A percentile compares a stretch with the other conserved stretches of the same genome.
phyloP scores from a whole-genome alignment of 495 filamentous ascomycete genomes.

The Usnea hakonensis region DNA sequence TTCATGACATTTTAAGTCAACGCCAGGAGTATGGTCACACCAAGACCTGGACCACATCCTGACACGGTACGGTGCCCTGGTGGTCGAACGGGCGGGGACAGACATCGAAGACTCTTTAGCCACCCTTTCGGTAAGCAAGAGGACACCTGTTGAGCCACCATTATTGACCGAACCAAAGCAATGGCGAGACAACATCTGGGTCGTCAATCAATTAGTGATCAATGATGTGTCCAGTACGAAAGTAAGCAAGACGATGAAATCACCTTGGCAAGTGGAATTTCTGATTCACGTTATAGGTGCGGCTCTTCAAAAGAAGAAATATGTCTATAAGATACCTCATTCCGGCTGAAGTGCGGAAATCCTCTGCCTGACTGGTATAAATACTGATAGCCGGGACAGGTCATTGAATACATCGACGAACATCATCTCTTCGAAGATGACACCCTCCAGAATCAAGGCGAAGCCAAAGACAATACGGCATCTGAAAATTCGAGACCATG shows the following conservation, averaged over 20 bases:
- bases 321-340: constrained; percentile 3
- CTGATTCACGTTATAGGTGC: background rate
- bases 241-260: background rate
- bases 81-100: constrained; percentile 18
- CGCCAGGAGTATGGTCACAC: constrained; percentile 19
- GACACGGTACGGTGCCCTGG: constrained; percentile 33
- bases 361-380: background rate
- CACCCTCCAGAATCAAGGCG: background rate
- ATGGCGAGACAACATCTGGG: constrained; percentile 15
- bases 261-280: background rate
- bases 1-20: constrained; percentile 38
- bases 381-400: background rate
- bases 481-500: background rate
- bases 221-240: constrained; percentile 14
- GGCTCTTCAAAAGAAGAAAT: background rate
- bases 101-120: constrained; percentile 43
- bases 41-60: constrained; percentile 22
- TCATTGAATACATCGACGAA: constrained; percentile 2
- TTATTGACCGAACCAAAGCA: background rate
- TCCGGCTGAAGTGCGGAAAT: background rate
- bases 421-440: background rate
- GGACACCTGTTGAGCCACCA: background rate
- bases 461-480: background rate
- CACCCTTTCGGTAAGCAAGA: background rate
- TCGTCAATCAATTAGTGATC: constrained; percentile 18